Percentiles rank a stretch among this genome's conserved stretches.
Evolutionary conservation across 305 asterid genomes (phyloP).

Genomic region (Withania somnifera): DNA sequence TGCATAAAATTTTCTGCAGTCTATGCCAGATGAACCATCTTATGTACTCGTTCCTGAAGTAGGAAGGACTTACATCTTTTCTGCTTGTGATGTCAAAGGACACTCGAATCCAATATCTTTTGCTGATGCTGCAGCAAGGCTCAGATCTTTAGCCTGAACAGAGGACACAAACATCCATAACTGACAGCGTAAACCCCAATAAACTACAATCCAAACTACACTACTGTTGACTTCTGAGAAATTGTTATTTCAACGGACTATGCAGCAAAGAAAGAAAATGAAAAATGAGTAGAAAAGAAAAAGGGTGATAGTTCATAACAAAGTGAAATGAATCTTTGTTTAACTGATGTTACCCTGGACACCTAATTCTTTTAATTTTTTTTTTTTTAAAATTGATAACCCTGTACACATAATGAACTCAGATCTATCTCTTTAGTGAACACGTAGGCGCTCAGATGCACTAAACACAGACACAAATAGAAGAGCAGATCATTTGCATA

Average conservation of each 20-base stretch:
- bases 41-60: background rate
- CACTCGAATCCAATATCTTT: slow-evolving; percentile 39
- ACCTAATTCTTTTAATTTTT: no score
- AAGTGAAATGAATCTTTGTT: background rate
- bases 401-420: background rate
- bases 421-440: background rate
- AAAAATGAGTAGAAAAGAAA: background rate
- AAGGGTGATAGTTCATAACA: background rate
- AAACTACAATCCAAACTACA: background rate
- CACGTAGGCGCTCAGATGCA: background rate
- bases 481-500: background rate
- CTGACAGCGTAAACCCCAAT: background rate
- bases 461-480: background rate
- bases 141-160: slow-evolving; percentile 81
- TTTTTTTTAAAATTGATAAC: no score
- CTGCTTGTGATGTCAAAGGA: slow-evolving; percentile 56
- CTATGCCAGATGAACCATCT: background rate
- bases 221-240: background rate
- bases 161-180: background rate
- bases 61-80: slow-evolving; percentile 46
- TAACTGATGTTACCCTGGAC: background rate
- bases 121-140: slow-evolving; percentile 62
- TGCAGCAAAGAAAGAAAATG: background rate
- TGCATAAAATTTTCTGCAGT: background rate
- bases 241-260: background rate